A percentile compares a stretch with the other conserved stretches of the same genome.
These are phyloP conservation scores for Lepiota venenata DNA, from an alignment of 768 basidiomycete species.

Conservation along the genomic window DNA sequence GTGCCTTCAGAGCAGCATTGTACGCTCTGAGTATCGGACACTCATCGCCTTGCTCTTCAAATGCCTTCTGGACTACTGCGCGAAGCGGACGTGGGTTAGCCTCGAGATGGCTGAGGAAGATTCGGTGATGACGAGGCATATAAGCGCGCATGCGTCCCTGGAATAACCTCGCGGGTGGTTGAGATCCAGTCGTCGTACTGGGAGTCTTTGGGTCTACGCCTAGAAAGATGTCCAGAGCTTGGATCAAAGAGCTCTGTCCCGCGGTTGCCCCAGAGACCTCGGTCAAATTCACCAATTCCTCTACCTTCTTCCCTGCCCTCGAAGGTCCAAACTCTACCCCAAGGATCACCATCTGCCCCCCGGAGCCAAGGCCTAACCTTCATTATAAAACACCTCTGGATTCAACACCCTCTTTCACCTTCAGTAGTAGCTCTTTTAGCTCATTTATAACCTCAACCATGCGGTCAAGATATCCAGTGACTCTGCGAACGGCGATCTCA, in stretches of 20 bases:
- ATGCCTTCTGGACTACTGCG: constrained; percentile 39
- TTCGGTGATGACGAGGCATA: constrained; percentile 80
- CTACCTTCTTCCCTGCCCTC: constrained; percentile 53
- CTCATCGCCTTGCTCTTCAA: constrained; percentile 15
- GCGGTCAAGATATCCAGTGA: constrained; percentile 58
- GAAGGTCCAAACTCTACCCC: constrained; percentile 47
- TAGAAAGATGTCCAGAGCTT: constrained; percentile 70
- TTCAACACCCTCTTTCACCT: constrained; percentile 68
- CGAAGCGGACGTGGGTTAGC: constrained; percentile 59
- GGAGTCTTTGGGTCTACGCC: constrained; percentile 43
- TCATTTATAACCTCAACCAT: constrained; percentile 65
- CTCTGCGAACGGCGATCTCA: constrained; percentile 57
- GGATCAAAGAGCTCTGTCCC: constrained; percentile 78
- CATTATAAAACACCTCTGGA: constrained; percentile 68
- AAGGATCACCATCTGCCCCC: constrained; percentile 55
- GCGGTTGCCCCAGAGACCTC: constrained; percentile 78
- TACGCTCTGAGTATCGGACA: constrained; percentile 48
- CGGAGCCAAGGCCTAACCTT: constrained; percentile 81
- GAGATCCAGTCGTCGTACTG: not conserved
- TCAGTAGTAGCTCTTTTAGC: constrained; percentile 55
- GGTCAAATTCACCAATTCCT: constrained; percentile 36
- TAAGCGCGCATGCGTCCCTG: constrained; percentile 74
- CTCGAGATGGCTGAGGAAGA: constrained; percentile 65
- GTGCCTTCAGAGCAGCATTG: constrained; percentile 57
- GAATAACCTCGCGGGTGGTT: constrained; percentile 35